Evolutionary conservation across 2,329 filamentous ascomycete species (phyloP), one percentile per base, ranked within the genome.

Genomic region (Hypoxylon sp.): DNA sequence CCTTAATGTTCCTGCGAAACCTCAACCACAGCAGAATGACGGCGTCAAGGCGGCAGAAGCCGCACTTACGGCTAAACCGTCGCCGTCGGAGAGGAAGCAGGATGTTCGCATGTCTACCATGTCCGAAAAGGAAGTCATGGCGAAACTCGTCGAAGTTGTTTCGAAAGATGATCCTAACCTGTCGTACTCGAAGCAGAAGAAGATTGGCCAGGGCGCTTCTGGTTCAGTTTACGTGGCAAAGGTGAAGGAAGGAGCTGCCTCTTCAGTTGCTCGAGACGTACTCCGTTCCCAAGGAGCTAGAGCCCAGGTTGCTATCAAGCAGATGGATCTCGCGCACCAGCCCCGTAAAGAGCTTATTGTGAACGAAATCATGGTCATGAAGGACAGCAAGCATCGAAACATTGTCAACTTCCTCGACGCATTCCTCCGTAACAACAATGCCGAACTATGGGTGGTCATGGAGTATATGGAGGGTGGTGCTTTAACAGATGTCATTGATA

Each of bases 311-410:
- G 95, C 95, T 43, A 99, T 99, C 77, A 99, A 99, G 82, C 95
- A 99, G 81, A 99, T 99, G 95, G 95, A 99, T 80, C 87, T 99
- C 58, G 93, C 94, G 52, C 95, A 97, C 75, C 95, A 99, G 79
- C 95, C 95, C 49, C 87, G 95, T 62, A 99, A 99, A 84, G 95
- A 99, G 79, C 82, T 99, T 74, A 99, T 99, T 74, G 95, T 99
- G 55, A 99, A 99, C 78, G 95, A 99, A 76, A 99, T 99, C 75
- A 96, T 99, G 82, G 95, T 99, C 63, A 99, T 99, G 95, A 97
- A 98, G 82, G 95, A 99, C 81, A 97, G 93, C 83, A 92, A 94
- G 76, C 95, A 99, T 78, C 90, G 91, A 64, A 99, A 99, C 79
- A 99, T 99, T 82, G 95, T 99, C 79, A 99, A 99, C 80, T 99